A percentile compares a stretch with the other conserved stretches of the same genome.
Evolutionary conservation across 768 basidiomycete species (phyloP).

Genomic region (Lactarius sp.): DNA sequence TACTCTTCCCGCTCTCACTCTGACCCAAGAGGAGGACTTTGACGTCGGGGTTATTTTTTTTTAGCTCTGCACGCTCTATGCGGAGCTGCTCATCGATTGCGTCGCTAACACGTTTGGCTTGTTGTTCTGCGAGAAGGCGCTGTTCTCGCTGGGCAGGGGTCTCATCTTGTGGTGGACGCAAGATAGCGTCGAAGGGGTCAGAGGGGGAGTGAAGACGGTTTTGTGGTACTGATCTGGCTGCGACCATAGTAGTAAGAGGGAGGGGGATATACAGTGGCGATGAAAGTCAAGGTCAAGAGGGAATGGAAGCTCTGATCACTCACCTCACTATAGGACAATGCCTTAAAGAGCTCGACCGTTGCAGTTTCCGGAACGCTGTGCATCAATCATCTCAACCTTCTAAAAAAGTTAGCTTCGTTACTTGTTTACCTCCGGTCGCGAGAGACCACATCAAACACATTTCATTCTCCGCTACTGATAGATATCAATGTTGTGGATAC

Average conservation of each 20-base stretch:
- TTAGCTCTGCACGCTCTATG: slow-evolving; percentile 55
- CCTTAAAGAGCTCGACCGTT: no score
- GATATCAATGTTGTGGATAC: no score
- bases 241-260: slow-evolving; percentile 14
- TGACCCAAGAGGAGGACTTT: slow-evolving; percentile 79
- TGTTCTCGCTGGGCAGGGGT: slow-evolving; percentile 59
- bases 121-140: slow-evolving; percentile 59
- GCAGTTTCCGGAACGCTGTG: no score
- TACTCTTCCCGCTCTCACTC: slow-evolving; percentile 88
- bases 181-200: slow-evolving; percentile 64
- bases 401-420: no score
- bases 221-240: slow-evolving; percentile 14
- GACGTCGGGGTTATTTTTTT: slow-evolving; percentile 58
- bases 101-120: slow-evolving; percentile 71
- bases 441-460: no score
- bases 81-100: slow-evolving; percentile 76
- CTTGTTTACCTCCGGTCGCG: no score
- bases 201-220: slow-evolving; percentile 42
- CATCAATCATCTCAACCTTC: no score
- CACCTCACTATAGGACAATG: no score
- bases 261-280: not conserved
- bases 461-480: no score
- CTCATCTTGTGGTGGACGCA: slow-evolving; percentile 70
- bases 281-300: no score
- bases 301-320: no score